Percentiles rank a stretch among this genome's conserved stretches.
phyloP scores from a whole-genome alignment of 75 land plant genomes.

The Ceratopteris richardii region DNA sequence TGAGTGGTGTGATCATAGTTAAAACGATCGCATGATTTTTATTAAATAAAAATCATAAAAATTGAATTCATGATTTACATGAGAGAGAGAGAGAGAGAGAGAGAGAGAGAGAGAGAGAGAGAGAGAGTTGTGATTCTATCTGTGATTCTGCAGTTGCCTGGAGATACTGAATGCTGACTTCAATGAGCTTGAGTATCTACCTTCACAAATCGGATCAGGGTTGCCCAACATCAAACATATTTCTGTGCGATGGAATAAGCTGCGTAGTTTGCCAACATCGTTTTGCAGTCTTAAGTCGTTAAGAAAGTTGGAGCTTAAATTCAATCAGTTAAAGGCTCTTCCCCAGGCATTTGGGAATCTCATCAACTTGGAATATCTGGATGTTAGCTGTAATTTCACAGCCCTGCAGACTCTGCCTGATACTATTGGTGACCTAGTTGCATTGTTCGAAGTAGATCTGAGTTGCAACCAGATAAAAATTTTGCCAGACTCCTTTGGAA shows the following conservation, averaged over 20 bases:
- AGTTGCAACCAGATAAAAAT: slow-evolving; percentile 86
- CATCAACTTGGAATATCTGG: slow-evolving; percentile 51
- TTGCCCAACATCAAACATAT: slow-evolving; percentile 50
- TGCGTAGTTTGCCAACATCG: slow-evolving; percentile 70
- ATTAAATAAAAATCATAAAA: no score
- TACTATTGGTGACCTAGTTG: slow-evolving; percentile 59
- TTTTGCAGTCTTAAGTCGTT: slow-evolving; percentile 65
- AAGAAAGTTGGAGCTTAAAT: slow-evolving; percentile 61
- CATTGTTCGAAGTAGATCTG: slow-evolving; percentile 64
- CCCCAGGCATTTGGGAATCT: slow-evolving; percentile 68
- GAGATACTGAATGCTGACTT: slow-evolving; percentile 66
- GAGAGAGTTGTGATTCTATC: neutral
- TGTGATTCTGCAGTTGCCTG: slow-evolving; percentile 42
- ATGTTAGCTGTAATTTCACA: slow-evolving; percentile 78
- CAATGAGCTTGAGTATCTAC: slow-evolving; percentile 61
- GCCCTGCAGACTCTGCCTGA: slow-evolving; percentile 63
- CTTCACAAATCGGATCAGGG: slow-evolving; percentile 64
- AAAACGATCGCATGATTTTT: no score
- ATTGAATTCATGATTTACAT: no score
- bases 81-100: no score
- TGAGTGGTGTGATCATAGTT: no score
- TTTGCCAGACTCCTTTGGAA: slow-evolving; percentile 66
- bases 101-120: no score
- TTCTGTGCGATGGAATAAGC: slow-evolving; percentile 54
- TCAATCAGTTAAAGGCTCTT: slow-evolving; percentile 68